Conservation (phyloP, 495 filamentous ascomycete genomes). For the Xylaria venustula region DNA sequence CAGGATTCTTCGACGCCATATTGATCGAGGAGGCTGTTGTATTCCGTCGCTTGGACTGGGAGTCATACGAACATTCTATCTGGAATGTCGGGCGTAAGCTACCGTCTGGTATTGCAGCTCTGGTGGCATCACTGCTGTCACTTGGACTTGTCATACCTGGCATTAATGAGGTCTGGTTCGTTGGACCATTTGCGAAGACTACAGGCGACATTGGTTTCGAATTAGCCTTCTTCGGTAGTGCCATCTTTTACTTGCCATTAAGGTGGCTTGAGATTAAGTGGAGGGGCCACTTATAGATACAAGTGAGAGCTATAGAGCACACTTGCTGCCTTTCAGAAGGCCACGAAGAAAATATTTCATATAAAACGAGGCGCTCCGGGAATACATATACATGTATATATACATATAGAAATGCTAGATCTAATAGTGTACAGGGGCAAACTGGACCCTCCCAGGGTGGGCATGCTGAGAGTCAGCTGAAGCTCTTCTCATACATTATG, state of each 20-base stretch:
- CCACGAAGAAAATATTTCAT: too few species aligned
- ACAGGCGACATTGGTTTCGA: conserved; percentile 58
- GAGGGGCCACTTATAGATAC: conserved; percentile 8
- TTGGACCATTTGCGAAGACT: conserved; percentile 46
- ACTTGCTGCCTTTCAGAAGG: too few species aligned
- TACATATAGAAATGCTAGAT: too few species aligned
- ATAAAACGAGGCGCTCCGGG: too few species aligned
- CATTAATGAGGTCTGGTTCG: conserved; percentile 54
- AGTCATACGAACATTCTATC: conserved; percentile 40
- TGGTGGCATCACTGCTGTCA: conserved; percentile 34
- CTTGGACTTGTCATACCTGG: conserved; percentile 46
- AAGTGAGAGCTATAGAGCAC: background rate
- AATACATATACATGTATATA: too few species aligned
- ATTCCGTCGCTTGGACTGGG: conserved; percentile 39
- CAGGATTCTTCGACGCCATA: conserved; percentile 49
- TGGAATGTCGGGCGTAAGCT: conserved; percentile 48
- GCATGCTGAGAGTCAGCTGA: too few species aligned
- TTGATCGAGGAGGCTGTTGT: conserved; percentile 47
- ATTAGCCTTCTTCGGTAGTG: conserved; percentile 48
- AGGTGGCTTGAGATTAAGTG: conserved; percentile 39
- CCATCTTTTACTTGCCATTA: conserved; percentile 41
- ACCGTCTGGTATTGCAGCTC: conserved; percentile 46
- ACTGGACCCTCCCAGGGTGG: too few species aligned
- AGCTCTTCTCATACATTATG: too few species aligned
- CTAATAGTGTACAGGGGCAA: too few species aligned